Evolutionary conservation across 164 flowering plant species (phyloP).

Genomic region (Vitis rotundifolia): DNA sequence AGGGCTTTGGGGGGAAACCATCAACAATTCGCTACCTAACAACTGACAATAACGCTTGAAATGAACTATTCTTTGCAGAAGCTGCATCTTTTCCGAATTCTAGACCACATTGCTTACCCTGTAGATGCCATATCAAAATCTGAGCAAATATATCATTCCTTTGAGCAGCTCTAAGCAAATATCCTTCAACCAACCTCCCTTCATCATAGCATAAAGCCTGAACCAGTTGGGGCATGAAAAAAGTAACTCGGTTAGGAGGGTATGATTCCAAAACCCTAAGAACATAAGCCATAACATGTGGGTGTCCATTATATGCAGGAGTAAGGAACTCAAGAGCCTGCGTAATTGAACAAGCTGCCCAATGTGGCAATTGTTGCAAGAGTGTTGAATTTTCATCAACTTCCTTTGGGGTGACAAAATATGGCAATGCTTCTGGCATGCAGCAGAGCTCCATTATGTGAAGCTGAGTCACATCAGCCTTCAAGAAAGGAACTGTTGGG

Average conservation of each 20-base stretch:
- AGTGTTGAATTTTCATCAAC: constrained; percentile 85
- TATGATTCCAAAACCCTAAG: constrained; percentile 95
- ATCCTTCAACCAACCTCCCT: constrained; percentile 89
- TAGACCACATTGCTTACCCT: constrained; percentile 74
- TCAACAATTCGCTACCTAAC: constrained; percentile 80
- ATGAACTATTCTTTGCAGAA: constrained; percentile 56
- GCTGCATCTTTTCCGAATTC: constrained; percentile 66
- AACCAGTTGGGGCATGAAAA: constrained; percentile 98
- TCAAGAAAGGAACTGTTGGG: no score
- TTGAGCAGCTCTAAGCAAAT: constrained; percentile 93
- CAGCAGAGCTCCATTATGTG: constrained; percentile 74
- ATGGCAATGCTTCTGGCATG: constrained; percentile 93
- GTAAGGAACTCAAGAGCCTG: constrained; percentile 95
- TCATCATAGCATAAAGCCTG: constrained; percentile 95
- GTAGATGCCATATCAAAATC: constrained; percentile 97
- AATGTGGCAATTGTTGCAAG: constrained; percentile 92
- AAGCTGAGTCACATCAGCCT: no score
- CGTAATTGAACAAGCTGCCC: constrained; percentile 98
- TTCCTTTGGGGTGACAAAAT: constrained; percentile 95
- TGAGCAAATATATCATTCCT: constrained; percentile 97
- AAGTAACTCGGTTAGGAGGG: constrained; percentile 94
- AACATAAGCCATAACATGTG: constrained; percentile 98
- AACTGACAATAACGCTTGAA: constrained; percentile 69
- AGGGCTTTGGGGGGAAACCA: constrained; percentile 76
- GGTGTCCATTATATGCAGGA: constrained; percentile 93